Percentiles rank a stretch among this genome's conserved stretches.
These are phyloP conservation scores for Gnomoniopsis smithogilvyi DNA, from an alignment of 2,329 filamentous ascomycete genomes.

Conservation along the genomic window DNA sequence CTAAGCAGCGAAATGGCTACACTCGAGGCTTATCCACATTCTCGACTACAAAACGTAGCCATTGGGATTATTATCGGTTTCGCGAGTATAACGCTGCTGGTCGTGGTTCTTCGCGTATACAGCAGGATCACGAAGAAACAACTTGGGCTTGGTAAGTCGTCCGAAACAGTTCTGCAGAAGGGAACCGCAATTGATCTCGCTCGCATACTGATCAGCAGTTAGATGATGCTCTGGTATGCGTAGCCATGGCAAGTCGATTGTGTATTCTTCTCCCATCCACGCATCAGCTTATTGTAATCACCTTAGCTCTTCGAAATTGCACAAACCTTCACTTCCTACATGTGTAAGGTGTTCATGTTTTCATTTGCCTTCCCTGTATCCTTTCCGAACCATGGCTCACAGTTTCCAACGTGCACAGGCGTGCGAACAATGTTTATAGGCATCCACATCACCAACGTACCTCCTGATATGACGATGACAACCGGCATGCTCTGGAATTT, in stretches of 20 bases:
- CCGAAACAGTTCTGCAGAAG: not conserved
- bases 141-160: not conserved
- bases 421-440: not conserved
- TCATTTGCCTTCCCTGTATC: slow-evolving; percentile 20
- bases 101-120: not conserved
- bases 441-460: not conserved
- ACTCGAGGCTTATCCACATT: not conserved
- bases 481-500: slow-evolving; percentile 28
- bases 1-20: not conserved
- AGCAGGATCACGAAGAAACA: not conserved
- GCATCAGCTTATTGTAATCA: not conserved
- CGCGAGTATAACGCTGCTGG: not conserved
- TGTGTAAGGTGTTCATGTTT: not conserved
- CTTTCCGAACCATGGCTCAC: slow-evolving; percentile 3
- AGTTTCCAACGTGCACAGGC: not conserved
- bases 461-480: not conserved
- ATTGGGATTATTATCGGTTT: slow-evolving; percentile 2
- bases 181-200: not conserved
- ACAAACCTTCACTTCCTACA: not conserved
- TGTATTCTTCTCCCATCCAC: not conserved
- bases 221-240: slow-evolving; percentile 2
- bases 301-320: not conserved
- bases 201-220: not conserved
- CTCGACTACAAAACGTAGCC: not conserved
- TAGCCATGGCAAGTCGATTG: not conserved